Percentiles rank a stretch among this genome's conserved stretches.
Evolutionary conservation across 768 basidiomycete genomes (phyloP).

Genomic region (Cystofilobasidium bisporidii): DNA sequence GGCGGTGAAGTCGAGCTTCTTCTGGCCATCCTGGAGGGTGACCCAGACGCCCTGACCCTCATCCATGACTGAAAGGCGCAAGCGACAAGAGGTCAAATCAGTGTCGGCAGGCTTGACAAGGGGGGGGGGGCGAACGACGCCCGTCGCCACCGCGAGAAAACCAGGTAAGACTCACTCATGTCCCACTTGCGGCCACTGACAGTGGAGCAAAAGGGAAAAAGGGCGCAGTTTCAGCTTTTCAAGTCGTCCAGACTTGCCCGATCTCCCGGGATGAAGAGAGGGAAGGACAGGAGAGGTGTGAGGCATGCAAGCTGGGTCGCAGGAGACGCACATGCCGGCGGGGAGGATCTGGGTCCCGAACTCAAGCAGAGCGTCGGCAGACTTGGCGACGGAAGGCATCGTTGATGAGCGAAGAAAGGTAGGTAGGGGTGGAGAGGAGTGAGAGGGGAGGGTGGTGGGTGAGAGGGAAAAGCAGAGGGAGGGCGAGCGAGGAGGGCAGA

Average conservation of each 20-base stretch:
- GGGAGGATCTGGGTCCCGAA: conserved; percentile 12
- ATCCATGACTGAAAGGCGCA: background rate
- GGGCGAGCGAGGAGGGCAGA: no score
- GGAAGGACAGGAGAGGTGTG: background rate
- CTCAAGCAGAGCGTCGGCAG: conserved; percentile 17
- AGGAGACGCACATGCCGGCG: conserved; percentile 12
- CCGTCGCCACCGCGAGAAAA: no score
- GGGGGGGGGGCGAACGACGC: background rate
- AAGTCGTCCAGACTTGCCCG: background rate
- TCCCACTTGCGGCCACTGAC: conserved; percentile 28
- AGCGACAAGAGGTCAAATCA: background rate
- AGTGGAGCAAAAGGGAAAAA: background rate
- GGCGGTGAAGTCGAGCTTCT: conserved; percentile 59
- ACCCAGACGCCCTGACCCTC: background rate
- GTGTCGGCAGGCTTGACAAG: background rate
- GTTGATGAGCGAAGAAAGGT: background rate
- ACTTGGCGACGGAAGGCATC: conserved; percentile 22
- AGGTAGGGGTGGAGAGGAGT: background rate
- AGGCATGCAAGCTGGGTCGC: no score
- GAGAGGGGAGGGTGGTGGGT: background rate
- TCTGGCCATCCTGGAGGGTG: conserved; percentile 51
- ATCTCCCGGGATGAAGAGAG: no score
- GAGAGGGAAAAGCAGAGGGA: no score
- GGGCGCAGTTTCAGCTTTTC: background rate
- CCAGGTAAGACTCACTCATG: conserved; percentile 9